Percentiles rank a stretch among this genome's conserved stretches.
These are phyloP conservation scores for Emmonsiellopsis sp. DNA, from an alignment of 2,329 filamentous ascomycete genomes.

Conservation along the genomic window DNA sequence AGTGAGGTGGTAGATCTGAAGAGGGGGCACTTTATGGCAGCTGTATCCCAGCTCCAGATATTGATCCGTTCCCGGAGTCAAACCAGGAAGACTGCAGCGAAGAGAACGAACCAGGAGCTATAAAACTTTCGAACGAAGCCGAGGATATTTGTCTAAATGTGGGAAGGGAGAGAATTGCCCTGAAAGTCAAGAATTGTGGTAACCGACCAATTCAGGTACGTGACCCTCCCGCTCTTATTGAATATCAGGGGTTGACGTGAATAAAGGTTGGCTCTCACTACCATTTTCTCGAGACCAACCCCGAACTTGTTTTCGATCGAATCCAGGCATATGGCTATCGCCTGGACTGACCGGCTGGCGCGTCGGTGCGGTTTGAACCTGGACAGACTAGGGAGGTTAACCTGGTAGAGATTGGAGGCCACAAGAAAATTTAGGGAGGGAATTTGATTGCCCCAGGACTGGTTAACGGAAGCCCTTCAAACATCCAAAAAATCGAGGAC, in stretches of 20 bases:
- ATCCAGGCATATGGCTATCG: slow-evolving; percentile 71
- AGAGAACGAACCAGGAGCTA: slow-evolving; percentile 65
- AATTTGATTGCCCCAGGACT: slow-evolving; percentile 67
- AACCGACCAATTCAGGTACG: slow-evolving; percentile 79
- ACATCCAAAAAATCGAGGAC: slow-evolving; percentile 53
- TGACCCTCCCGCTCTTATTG: slow-evolving; percentile 1
- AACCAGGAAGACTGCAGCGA: slow-evolving; percentile 57
- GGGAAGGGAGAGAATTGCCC: slow-evolving; percentile 59
- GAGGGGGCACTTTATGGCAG: slow-evolving; percentile 83
- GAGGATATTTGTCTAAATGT: slow-evolving; percentile 60
- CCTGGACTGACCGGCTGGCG: slow-evolving; percentile 83
- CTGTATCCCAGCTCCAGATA: slow-evolving; percentile 70
- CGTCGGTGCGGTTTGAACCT: slow-evolving; percentile 86
- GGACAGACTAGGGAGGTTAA: slow-evolving; percentile 86
- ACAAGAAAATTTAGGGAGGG: slow-evolving; percentile 71
- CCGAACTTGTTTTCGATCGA: slow-evolving; percentile 80
- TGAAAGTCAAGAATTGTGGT: slow-evolving; percentile 75
- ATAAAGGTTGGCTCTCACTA: slow-evolving; percentile 75
- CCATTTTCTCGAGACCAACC: slow-evolving; percentile 93
- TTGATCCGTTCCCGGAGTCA: slow-evolving; percentile 57
- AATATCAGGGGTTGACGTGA: slow-evolving; percentile 1
- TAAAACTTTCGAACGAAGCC: slow-evolving; percentile 56
- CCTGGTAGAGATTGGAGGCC: slow-evolving; percentile 77
- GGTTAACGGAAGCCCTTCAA: slow-evolving; percentile 54
- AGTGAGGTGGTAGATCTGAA: slow-evolving; percentile 77